Base-by-base conservation (phyloP, 1,284 basidiomycete genomes). In the Mycena sp. region DNA sequence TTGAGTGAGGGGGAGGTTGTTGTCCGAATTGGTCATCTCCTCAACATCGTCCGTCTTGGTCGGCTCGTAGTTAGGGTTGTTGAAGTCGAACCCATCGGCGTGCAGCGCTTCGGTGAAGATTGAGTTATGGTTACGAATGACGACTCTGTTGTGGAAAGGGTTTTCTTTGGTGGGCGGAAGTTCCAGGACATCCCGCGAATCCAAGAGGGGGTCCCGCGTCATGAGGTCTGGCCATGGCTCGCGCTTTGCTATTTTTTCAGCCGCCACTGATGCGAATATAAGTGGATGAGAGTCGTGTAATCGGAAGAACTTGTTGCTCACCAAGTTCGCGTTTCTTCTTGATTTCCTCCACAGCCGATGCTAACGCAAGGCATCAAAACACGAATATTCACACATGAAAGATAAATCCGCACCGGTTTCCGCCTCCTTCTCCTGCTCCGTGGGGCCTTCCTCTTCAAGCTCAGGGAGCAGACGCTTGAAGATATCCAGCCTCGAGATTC, bases 121-220 rank as follows among this genome's bases (percentile, higher is more conserved):
- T 41, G 82, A 83, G 9, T 76, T 70, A 76, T 90, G 85, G 70
- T 91, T 92, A 50, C 88, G 87, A 57, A 89, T 70, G 65, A 85
- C 78, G 71, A 92, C 84, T 38, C 82, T 81, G 73, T 87, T 87
- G 65, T 81, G 77, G 74, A 80, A 87, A 2, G 82, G 85, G 16
- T 75, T 80, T 23, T 77, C 75, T 56, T 79, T 72, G 28, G 79
- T 78, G 1, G 88, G 84, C n/a, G 84, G 82, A 66, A 89, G 79
- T 30, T 83, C 83, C 40, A 79, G 70, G 43, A 81, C 77, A 55
- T 89, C 82, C 38, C 84, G 82, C 9, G 85, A 80, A 75, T 91
- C 89, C 62, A 90, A 80, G 37, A 87, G 74, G 28, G 86, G 81
- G 67, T 90, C 84, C 38, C 83, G 79, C 14, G 78, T 77, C 84